Base-by-base conservation (phyloP, 2,329 filamentous ascomycete genomes). In the Metarhizium robertsii region DNA sequence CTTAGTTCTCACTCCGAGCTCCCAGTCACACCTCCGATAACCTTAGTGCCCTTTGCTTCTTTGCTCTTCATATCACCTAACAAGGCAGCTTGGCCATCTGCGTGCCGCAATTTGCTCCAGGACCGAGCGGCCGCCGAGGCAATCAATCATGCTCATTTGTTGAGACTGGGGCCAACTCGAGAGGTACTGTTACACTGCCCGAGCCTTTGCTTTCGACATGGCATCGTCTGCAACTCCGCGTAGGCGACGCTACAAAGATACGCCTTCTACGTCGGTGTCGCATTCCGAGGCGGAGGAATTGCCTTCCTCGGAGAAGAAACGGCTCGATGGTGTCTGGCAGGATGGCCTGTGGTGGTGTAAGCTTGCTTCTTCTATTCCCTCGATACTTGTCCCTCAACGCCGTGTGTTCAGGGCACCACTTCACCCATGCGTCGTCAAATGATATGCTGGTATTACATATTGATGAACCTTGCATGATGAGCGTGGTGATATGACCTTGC, bases 281-380 rank as follows among this genome's bases (percentile, higher is more conserved):
- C 42, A 29, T 42, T 40, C 20, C 47, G 46, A 54, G 52, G 13
- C 56, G n/a, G 58, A 65, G 2, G 53, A 60, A 42, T 65, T 63
- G 20, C 63, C 67, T 1, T 56, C 14, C 54, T 62, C 69, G 6
- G 53, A 61, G 10, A 70, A 65, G 59, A 68, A 67, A 53, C 65
- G 67, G 29, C 62, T 67, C 56, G 65, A 69, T 53, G 70, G 71
- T 29, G 56, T 65, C 43, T 73, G 62, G 53, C 55, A 64, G 29
- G 63, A 70, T 52, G 69, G 65, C 6, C 54, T 66, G 46, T 73
- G 71, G 69, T 71, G 64, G 65, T 73, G 69, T 71, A 66, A 56
- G 69, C 61, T 45, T 49, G 42, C 34, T n/a, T 45, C 48, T 11
- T 42, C 18, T n/a, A 46, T 25, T 34, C 36, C 18, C 16, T 6